Conservation (phyloP, 352 stramenopile genomes). For the Ophiocytium majus region DNA sequence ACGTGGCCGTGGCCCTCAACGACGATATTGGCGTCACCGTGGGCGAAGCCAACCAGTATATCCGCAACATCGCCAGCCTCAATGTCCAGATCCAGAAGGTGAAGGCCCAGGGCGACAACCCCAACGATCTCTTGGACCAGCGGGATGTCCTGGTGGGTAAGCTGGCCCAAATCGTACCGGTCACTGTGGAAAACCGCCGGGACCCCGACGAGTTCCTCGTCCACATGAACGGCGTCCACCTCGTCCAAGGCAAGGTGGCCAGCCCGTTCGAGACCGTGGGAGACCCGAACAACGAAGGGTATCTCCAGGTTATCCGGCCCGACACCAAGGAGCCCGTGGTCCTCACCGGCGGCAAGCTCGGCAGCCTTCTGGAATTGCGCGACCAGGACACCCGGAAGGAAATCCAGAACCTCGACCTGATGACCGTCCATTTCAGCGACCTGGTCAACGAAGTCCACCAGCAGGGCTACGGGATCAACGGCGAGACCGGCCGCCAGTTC, state of each 20-base stretch:
- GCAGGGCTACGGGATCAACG: not conserved
- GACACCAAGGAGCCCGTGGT: too few species aligned
- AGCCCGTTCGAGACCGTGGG: not conserved
- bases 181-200: not conserved
- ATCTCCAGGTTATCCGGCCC: too few species aligned
- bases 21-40: not conserved
- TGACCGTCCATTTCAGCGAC: not conserved
- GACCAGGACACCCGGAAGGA: not conserved
- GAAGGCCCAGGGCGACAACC: not conserved
- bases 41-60: not conserved
- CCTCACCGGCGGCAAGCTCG: not conserved
- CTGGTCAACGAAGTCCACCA: not conserved
- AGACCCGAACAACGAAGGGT: too few species aligned
- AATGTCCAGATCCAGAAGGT: conserved; percentile 3
- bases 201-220: not conserved
- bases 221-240: not conserved
- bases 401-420: not conserved
- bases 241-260: not conserved
- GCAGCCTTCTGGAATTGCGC: not conserved
- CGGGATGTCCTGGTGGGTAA: not conserved
- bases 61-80: not conserved
- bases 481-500: not conserved
- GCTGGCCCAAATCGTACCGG: not conserved
- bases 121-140: conserved; percentile 7
- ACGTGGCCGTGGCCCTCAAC: not conserved